Conservation (phyloP, 805 yeast species). For the Aciculoconidium aculeatum region DNA sequence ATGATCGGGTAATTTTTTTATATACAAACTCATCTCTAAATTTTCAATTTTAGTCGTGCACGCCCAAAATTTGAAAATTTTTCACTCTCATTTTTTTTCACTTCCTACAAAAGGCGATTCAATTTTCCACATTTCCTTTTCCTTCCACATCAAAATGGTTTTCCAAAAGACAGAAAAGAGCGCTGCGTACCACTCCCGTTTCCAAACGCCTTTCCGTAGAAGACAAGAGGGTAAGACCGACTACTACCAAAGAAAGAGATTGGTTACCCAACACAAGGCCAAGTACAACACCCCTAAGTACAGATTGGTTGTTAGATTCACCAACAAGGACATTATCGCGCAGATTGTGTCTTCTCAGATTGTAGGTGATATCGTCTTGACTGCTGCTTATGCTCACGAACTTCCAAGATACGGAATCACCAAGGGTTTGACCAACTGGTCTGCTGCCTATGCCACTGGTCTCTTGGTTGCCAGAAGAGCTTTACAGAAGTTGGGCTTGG, state of each 20-base stretch:
- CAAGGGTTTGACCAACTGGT: slow-evolving; percentile 99
- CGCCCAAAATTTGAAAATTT: too few species aligned
- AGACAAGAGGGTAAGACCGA: slow-evolving; percentile 99
- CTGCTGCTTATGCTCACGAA: slow-evolving; percentile 99
- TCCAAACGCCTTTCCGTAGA: slow-evolving; percentile 99
- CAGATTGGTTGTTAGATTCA: slow-evolving; percentile 99
- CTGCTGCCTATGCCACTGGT: slow-evolving; percentile 99
- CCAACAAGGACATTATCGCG: slow-evolving; percentile 98
- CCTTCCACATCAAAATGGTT: slow-evolving; percentile 57
- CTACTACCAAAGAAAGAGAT: slow-evolving; percentile 99
- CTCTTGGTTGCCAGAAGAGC: slow-evolving; percentile 98
- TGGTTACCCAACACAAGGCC: slow-evolving; percentile 99
- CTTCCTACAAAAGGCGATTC: too few species aligned
- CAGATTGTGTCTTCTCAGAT: slow-evolving; percentile 96
- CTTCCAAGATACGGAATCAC: slow-evolving; percentile 95
- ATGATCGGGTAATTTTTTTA: too few species aligned
- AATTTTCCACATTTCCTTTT: too few species aligned
- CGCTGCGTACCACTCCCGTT: slow-evolving; percentile 97
- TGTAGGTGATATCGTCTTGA: slow-evolving; percentile 91
- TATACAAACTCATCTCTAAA: too few species aligned
- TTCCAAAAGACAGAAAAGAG: slow-evolving; percentile 69
- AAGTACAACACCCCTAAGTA: slow-evolving; percentile 99
- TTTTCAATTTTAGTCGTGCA: too few species aligned
- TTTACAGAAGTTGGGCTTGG: slow-evolving; percentile 93
- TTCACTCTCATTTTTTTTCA: too few species aligned